These are phyloP conservation scores for Boeremia lycopersici DNA, from an alignment of 2,329 filamentous ascomycete species.

Conservation along the genomic window DNA sequence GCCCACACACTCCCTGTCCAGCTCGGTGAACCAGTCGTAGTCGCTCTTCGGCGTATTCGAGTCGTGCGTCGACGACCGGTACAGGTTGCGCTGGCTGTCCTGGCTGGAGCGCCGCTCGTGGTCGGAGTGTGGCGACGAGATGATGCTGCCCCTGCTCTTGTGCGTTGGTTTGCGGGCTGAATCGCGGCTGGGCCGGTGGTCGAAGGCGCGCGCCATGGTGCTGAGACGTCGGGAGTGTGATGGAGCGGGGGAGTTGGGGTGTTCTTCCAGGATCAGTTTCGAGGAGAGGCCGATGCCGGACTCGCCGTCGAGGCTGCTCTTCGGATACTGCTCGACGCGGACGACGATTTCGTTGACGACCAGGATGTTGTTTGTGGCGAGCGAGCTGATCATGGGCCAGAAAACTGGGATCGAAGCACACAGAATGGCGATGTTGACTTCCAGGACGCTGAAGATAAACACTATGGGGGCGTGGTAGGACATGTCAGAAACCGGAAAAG, in stretches of 20 bases:
- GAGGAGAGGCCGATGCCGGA: conserved; percentile 27
- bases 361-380: conserved; percentile 45
- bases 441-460: conserved; percentile 45
- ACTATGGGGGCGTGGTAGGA: conserved; percentile 38
- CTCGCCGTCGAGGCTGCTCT: conserved; percentile 22
- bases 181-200: conserved; percentile 14
- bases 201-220: conserved; percentile 5
- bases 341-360: conserved; percentile 49
- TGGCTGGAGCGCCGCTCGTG: conserved; percentile 22
- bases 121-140: background rate
- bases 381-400: conserved; percentile 43
- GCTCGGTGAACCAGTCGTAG: conserved; percentile 29
- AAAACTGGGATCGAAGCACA: conserved; percentile 48
- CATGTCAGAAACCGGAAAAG: conserved; percentile 39
- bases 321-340: conserved; percentile 32
- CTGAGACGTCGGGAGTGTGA: conserved; percentile 14
- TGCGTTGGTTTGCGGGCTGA: conserved; percentile 18
- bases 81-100: conserved; percentile 36
- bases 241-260: background rate
- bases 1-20: conserved; percentile 19
- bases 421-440: conserved; percentile 47
- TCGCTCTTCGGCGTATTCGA: conserved; percentile 4
- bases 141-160: conserved; percentile 11
- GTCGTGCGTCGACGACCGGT: conserved; percentile 11
- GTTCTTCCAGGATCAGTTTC: conserved; percentile 16